Evolutionary conservation across 2,329 filamentous ascomycete species (phyloP).

Genomic region (Trichoderma koningiopsis): DNA sequence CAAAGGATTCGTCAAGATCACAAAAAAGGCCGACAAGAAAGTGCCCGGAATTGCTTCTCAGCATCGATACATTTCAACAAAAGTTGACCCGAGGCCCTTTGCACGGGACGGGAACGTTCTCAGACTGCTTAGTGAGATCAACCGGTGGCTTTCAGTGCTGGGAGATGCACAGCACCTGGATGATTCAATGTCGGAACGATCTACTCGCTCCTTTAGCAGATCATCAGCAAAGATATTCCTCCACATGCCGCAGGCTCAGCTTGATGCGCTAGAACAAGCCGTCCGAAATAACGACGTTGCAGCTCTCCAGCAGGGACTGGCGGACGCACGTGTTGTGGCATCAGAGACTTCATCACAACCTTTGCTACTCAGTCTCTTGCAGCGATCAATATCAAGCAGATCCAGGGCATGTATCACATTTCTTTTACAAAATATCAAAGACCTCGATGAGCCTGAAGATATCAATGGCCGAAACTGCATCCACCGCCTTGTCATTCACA

Average conservation of each 20-base stretch:
- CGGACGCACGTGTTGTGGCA: constrained; percentile 53
- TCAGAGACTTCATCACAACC: constrained; percentile 53
- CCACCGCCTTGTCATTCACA: constrained; percentile 88
- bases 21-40: constrained; percentile 98
- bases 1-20: constrained; percentile 95
- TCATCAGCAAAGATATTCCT: constrained; percentile 75
- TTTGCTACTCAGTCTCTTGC: constrained; percentile 76
- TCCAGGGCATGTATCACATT: constrained; percentile 70
- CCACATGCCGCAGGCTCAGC: constrained; percentile 66
- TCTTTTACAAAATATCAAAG: constrained; percentile 68
- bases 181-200: constrained; percentile 73
- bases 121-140: constrained; percentile 64
- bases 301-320: constrained; percentile 58
- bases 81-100: constrained; percentile 87
- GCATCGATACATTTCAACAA: constrained; percentile 82
- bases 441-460: constrained; percentile 83
- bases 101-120: constrained; percentile 66
- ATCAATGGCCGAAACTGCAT: constrained; percentile 94
- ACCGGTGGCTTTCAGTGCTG: constrained; percentile 86
- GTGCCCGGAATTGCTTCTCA: constrained; percentile 75
- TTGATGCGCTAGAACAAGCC: constrained; percentile 73
- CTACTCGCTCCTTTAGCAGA: constrained; percentile 73
- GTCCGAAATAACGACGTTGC: constrained; percentile 68
- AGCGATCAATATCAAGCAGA: constrained; percentile 72
- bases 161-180: constrained; percentile 76